Base-by-base conservation (phyloP, 1,139 yeast species). In the Trichomonascaceae sp. region DNA sequence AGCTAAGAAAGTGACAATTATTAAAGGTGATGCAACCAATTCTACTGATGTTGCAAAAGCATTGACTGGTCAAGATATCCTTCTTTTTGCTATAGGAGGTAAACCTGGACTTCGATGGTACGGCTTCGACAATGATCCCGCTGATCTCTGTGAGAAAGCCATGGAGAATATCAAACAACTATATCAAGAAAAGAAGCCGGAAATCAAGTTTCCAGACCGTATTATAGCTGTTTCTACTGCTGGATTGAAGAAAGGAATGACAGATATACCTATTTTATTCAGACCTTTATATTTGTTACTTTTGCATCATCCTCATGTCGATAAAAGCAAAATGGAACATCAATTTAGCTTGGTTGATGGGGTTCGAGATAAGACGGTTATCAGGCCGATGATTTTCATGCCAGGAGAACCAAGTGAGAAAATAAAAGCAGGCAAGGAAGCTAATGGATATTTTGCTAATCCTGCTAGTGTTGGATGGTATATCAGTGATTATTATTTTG, bases 181-280 rank as follows among this genome's bases (percentile, higher is more conserved):
- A 1, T 53, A 48, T 18, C 39, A 13, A 8, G 48, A 49, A 19
- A 48, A 32, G n/a, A 7, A 22, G 10, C 38, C 38, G 12, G 43
- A 24, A 2, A 18, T 39, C 13, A 27, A 45, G 36, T 32, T 48
- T 2, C 57, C 56, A 2, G 41, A 30, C 13, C 43, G 54, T 12
- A 49, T 54, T 7, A 51, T 54, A 20, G 56, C 51, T 17, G 51
- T 54, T 5, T 49, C 53, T 17, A 49, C 57, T 27, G 46, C 56
- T 13, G 55, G 55, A 9, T 22, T 54, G 32, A 19, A 18, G 13
- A 36, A 43, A 15, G 43, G 43, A 4, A 45, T 38, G 24, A 17
- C 27, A 13, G 57, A 52, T 45, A 45, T 49, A 5, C 57, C 57
- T 13, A 30, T 49, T 12, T 43, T 30, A 13, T 24, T 49, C 9